Evolutionary conservation across 2,329 filamentous ascomycete genomes (phyloP), one percentile per base, ranked within the genome.

Genomic region (Aspergillus tamarii): DNA sequence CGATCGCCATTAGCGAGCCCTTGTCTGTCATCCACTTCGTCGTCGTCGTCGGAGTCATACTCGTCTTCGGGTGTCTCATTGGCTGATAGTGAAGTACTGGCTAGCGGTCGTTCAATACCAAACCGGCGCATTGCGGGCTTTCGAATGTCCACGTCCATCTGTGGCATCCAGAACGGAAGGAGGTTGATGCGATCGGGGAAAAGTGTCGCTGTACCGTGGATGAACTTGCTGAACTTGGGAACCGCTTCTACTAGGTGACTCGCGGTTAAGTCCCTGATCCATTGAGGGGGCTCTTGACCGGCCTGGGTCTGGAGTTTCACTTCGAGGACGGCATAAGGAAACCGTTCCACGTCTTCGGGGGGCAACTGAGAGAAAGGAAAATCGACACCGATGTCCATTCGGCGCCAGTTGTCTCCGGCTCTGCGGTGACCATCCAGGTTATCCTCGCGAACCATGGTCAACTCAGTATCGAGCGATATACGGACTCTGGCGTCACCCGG

Each of bases 191-290:
- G 88, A 52, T 89, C 86, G 0, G 94, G 94, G 77, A 97, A 96
- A 53, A 99, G 81, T 12, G 88, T 91, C 11, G 94, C 94, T 1
- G 90, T 93, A 64, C 95, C 95, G 78, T 99, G 95, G 63, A 99
- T 98, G 78, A 98, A 99, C 81, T 99, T 99, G 74, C 93, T 97
- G 80, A 98, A 99, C 76, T 99, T 99, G 66, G 95, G 95, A 2
- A 99, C 94, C n/a, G 95, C 94, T 81, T 99, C 95, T 2, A 99
- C 95, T 19, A 99, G 85, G 81, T 99, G 95, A 66, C 93, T 97
- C 14, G 92, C 87, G 52, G 93, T 96, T 58, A 99, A 85, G 75
- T 98, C 93, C 26, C 93, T 90, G 71, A 99, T 94, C 95, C 95
- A 99, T 74, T 96, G 91, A 0, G 95, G 95, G 16, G 95, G 93